These are phyloP conservation scores for Elaeagnus macrophylla DNA, from an alignment of 306 rosid species.

Conservation along the genomic window DNA sequence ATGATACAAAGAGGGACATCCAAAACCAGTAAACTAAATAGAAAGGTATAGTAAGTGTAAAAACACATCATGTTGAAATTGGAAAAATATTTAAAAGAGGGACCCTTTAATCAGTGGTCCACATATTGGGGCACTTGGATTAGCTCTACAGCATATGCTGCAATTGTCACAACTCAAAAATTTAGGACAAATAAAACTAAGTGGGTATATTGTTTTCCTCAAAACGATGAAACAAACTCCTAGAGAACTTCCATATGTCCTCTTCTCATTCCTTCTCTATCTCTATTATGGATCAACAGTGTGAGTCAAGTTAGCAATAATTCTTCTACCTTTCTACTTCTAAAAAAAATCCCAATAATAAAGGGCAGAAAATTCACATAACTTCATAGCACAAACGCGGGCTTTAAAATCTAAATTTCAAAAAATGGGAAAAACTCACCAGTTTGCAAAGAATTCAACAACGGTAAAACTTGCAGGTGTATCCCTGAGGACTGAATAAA, in stretches of 20 bases:
- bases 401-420: neutral
- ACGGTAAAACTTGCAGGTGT: constrained; percentile 72
- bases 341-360: neutral
- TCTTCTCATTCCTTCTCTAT: too few species aligned
- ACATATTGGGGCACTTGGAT: neutral
- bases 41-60: neutral
- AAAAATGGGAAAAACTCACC: constrained; percentile 38
- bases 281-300: too few species aligned
- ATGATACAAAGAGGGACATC: too few species aligned
- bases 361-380: neutral
- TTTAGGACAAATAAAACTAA: neutral
- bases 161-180: neutral
- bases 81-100: neutral
- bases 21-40: too few species aligned
- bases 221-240: neutral
- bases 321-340: too few species aligned
- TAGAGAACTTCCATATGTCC: neutral
- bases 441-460: constrained; percentile 83
- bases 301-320: too few species aligned
- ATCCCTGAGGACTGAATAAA: constrained; percentile 61
- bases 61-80: neutral
- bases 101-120: neutral
- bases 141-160: neutral
- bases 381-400: neutral
- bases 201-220: neutral